Percentiles rank a stretch among this genome's conserved stretches.
Evolutionary conservation across 495 filamentous ascomycete genomes (phyloP).

Genomic region (Hypoxylon lienhwacheense): DNA sequence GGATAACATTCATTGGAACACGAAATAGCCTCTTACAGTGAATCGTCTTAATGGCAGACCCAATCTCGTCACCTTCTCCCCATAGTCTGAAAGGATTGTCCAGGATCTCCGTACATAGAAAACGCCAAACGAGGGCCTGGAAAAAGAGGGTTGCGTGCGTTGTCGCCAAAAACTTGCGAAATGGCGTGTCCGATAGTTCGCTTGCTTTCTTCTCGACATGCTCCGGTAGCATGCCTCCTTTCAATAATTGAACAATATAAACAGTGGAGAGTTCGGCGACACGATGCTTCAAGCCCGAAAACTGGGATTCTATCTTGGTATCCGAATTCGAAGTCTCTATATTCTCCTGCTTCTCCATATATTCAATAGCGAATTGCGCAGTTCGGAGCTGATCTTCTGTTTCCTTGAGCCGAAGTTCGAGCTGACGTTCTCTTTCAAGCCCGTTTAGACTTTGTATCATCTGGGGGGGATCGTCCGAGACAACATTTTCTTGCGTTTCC

Average conservation of each 20-base stretch:
- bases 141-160: background rate
- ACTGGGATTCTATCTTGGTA: too few relatives aligned
- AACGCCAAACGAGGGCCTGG: conserved; percentile 1
- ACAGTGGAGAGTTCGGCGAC: background rate
- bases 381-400: background rate
- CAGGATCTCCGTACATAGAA: background rate
- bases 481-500: background rate
- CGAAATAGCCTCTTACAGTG: background rate
- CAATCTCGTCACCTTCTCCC: background rate
- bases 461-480: too few relatives aligned
- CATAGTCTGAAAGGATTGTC: conserved; percentile 8
- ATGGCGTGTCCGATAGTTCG: background rate
- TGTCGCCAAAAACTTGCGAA: background rate
- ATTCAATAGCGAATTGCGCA: background rate
- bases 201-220: background rate
- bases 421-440: too few relatives aligned
- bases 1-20: background rate
- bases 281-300: background rate
- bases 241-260: background rate
- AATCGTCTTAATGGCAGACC: background rate
- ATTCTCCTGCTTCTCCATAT: background rate
- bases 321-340: background rate
- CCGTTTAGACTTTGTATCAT: too few relatives aligned
- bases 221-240: background rate
- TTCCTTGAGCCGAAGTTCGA: background rate